phyloP scores from a whole-genome alignment of 2,329 filamentous ascomycete species.

The Neopestalotiopsis clavispora region DNA sequence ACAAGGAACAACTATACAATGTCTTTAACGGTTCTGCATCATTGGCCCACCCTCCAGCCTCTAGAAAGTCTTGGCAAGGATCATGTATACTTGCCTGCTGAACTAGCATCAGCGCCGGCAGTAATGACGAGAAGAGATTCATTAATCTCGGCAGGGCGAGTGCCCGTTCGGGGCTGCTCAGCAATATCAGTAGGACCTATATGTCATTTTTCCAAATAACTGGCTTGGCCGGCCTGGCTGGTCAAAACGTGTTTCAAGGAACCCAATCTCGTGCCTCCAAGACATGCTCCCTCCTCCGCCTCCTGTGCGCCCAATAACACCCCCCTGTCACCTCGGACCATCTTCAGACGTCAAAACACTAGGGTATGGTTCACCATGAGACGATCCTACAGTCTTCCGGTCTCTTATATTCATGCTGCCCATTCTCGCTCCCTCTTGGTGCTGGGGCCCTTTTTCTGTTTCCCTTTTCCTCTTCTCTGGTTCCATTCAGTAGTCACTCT shows the following conservation, averaged over 20 bases:
- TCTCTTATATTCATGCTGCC: slow-evolving; percentile 47
- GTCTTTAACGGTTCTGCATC: neutral
- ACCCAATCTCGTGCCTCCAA: slow-evolving; percentile 5
- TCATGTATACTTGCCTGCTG: neutral
- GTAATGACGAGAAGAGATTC: neutral
- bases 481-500: slow-evolving; percentile 24
- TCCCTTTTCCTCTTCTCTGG: slow-evolving; percentile 34
- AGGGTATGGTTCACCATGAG: slow-evolving; percentile 37
- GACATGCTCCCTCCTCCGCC: neutral
- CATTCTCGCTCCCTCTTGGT: slow-evolving; percentile 27
- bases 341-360: slow-evolving; percentile 29
- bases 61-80: neutral
- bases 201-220: slow-evolving; percentile 12
- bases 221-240: slow-evolving; percentile 11
- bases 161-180: slow-evolving; percentile 14
- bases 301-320: neutral
- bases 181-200: neutral
- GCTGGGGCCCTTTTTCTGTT: slow-evolving; percentile 24
- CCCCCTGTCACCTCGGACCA: slow-evolving; percentile 24
- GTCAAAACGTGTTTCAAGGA: slow-evolving; percentile 21
- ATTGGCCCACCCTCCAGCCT: neutral
- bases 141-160: slow-evolving; percentile 17
- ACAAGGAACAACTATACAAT: neutral
- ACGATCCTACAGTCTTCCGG: slow-evolving; percentile 42
- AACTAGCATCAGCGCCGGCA: neutral